Evolutionary conservation across 116 monocot species (phyloP), one percentile per base, ranked within the genome.

Genomic region (Dioscorea cayenensis): DNA sequence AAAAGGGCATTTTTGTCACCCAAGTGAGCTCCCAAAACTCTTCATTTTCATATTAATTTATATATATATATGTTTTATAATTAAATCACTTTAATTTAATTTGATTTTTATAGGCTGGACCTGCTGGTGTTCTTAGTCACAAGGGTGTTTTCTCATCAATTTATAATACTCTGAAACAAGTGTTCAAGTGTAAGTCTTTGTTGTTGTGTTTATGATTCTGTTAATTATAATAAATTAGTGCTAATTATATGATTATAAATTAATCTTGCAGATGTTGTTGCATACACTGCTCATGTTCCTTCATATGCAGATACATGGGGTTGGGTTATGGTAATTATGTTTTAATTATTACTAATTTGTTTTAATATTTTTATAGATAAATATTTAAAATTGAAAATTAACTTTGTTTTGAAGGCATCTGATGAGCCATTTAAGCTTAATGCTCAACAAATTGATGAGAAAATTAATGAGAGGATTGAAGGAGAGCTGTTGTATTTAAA

Each of bases 241-340:
- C 6, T 10, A 66, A 22, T 12, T 43, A 35, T 65, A 2, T 36
- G 28, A 16, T 32, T 65, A 28, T 25, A 25, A 25, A 65, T 65
- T 27, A 35, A 29, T 27, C 21, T 27, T 62, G 63, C 83, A 94
- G 94, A 87, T 79, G 87, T 89, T 36, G 32, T 84, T 49, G 77
- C 94, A 14, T 94, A 90, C 68, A 90, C 94, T 32, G 90, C 94
- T 66, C 93, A 89, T 73, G 87, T 93, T 36, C 90, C 90, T 68
- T 93, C 93, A 12, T 93, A 82, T 49, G 90, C 79, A 2, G 94
- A 94, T 62, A 85, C 85, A 28, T 92, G 92, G 92, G 92, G 89
- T 19, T 92, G 92, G 92, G 84, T 92, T 28, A 89, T 92, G 92
- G 92, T 89, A 70, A 70, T 74, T 3, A 32, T 32, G 32, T 32